Conservation (phyloP, 73 alveolate species). For the Paramecium primaurelia region DNA sequence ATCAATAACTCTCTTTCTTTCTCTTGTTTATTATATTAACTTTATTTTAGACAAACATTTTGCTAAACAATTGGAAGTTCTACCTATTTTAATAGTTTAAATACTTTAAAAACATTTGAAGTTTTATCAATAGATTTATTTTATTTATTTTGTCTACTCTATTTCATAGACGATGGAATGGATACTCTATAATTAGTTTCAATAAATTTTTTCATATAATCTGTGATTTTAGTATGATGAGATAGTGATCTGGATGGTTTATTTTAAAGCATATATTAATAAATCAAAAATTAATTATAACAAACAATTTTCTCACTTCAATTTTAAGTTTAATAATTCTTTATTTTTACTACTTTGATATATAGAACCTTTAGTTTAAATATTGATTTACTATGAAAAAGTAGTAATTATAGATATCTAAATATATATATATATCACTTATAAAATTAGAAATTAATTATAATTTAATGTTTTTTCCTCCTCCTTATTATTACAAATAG, state of each 20-base stretch:
- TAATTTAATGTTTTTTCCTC: background rate
- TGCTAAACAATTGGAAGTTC: background rate
- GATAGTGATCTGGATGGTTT: background rate
- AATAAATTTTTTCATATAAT: background rate
- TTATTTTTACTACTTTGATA: background rate
- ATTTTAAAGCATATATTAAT: background rate
- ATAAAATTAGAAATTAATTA: background rate
- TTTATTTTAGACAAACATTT: background rate
- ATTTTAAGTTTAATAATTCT: background rate
- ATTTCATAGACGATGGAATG: background rate
- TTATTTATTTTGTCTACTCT: background rate
- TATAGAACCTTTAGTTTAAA: background rate
- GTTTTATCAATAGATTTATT: background rate
- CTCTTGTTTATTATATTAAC: background rate
- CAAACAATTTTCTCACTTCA: background rate
- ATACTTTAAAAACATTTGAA: background rate
- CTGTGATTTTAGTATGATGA: background rate
- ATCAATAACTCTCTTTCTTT: constrained; percentile 4
- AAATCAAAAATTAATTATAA: background rate
- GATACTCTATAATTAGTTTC: background rate
- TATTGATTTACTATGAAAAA: too few species aligned
- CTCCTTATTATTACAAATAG: background rate
- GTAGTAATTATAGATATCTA: too few species aligned
- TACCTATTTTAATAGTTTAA: background rate
- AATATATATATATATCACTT: background rate